phyloP scores from a whole-genome alignment of 352 stramenopile species.

The Pythium monospermum region DNA sequence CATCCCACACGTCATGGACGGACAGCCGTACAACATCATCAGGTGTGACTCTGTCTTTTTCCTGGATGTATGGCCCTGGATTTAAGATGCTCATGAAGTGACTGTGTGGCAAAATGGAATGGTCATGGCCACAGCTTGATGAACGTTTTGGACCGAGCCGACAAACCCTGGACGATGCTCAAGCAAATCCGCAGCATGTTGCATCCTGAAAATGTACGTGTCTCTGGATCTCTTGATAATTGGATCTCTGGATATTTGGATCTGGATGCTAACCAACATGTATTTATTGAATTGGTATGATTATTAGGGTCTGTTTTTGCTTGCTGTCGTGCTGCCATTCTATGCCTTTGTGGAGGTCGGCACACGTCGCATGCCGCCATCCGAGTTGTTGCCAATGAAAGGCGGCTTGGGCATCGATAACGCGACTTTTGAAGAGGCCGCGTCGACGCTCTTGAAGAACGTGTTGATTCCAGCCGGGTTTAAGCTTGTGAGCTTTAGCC shows the following conservation, averaged over 20 bases:
- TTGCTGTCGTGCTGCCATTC: slow-evolving; percentile 79
- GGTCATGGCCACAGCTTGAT: slow-evolving; percentile 46
- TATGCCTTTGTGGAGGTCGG: slow-evolving; percentile 76
- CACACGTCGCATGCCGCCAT: slow-evolving; percentile 55
- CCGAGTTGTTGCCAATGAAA: slow-evolving; percentile 59
- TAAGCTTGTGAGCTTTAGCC: slow-evolving; percentile 72
- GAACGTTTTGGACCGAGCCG: slow-evolving; percentile 77
- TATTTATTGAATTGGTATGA: background rate
- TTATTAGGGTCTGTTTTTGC: slow-evolving; percentile 56
- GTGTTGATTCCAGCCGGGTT: slow-evolving; percentile 68
- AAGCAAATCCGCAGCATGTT: slow-evolving; percentile 70
- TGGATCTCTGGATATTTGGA: no score
- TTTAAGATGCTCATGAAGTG: no score
- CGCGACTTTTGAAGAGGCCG: slow-evolving; percentile 62
- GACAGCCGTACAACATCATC: slow-evolving; percentile 77
- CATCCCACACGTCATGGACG: slow-evolving; percentile 57
- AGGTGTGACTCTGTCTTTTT: no score
- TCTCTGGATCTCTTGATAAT: background rate
- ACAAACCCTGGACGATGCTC: slow-evolving; percentile 79
- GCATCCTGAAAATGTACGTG: slow-evolving; percentile 48
- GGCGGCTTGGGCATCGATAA: slow-evolving; percentile 56
- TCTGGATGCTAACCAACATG: background rate
- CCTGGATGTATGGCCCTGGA: no score
- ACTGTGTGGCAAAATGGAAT: no score
- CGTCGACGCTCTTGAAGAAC: slow-evolving; percentile 54